Evolutionary conservation across 2,329 filamentous ascomycete genomes (phyloP), one percentile per base, ranked within the genome.

Genomic region (Zasmidium cellare): DNA sequence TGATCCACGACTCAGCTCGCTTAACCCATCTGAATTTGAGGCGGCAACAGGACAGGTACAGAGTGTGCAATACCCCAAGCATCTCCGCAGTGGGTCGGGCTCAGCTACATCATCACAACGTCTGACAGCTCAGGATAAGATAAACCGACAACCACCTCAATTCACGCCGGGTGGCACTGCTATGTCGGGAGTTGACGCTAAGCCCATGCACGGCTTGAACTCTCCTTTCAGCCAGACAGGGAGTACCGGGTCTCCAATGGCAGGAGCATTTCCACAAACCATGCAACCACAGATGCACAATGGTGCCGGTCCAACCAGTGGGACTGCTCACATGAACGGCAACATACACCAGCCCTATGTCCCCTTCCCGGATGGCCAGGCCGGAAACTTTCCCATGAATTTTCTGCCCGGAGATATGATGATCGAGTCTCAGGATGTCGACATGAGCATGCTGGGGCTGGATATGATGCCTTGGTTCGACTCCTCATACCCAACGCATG

Each of bases 401-500:
- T 71, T 79, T 48, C 75, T 63, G 53, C 55, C 58, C 19, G 57
- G 75, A 3, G 76, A 80, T 57, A 87, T 92, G 75, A 86, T 89
- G 60, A 90, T 92, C 63, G 86, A 91, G 69, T 88, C 85, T 59
- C 88, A 90, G 62, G 88, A 92, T 63, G 85, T 93, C 31, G 88
- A 92, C 62, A 88, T 92, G 79, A 84, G 83, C 22, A 77, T 84
- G 3, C 75, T 92, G 18, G 86, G 85, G 1, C 82, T 85, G 16
- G 87, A 90, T 46, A 83, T 90, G 74, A 84, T 89, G 79, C 85
- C 87, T 0, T 92, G 89, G 87, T 77, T 92, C 11, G 89, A 91
- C 66, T 90, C n/a, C n/a, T n/a, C 89, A 59, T 76, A 91, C 6
- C 87, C 88, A 0, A 58, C 56, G 7, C 57, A 63, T n/a, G 56